Evolutionary conservation across 495 filamentous ascomycete species (phyloP).

Genomic region (Penicillium argentinense): DNA sequence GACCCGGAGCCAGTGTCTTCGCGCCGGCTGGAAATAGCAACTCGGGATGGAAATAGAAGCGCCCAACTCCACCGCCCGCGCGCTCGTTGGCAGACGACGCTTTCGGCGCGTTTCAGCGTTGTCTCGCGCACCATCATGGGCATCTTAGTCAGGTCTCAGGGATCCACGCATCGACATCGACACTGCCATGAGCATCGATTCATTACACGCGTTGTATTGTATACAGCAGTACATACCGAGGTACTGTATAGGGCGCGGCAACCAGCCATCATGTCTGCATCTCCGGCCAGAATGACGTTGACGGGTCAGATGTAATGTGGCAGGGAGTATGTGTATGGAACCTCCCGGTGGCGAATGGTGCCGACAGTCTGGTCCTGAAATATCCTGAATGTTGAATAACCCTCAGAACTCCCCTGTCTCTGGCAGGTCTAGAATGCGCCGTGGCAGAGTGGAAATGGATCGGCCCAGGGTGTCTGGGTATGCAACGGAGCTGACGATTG

Average conservation of each 20-base stretch:
- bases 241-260: too few relatives aligned
- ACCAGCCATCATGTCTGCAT: too few relatives aligned
- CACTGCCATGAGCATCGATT: not conserved
- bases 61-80: not conserved
- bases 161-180: not conserved
- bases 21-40: conserved; percentile 5
- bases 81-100: conserved; percentile 1
- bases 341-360: not conserved
- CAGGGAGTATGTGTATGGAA: not conserved
- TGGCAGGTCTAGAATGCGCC: too few relatives aligned
- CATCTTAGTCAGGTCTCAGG: conserved; percentile 1
- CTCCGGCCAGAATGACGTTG: conserved; percentile 7
- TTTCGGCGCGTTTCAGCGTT: conserved; percentile 5
- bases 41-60: not conserved
- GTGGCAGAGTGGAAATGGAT: too few relatives aligned
- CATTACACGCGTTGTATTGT: too few relatives aligned
- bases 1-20: conserved; percentile 2
- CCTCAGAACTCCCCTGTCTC: too few relatives aligned
- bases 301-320: conserved; percentile 5
- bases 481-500: not conserved
- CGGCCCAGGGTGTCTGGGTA: not conserved
- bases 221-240: not conserved
- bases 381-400: too few relatives aligned
- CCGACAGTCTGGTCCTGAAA: not conserved
- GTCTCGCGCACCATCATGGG: conserved; percentile 9